Evolutionary conservation across 176 grass and related monocot genomes (phyloP), one percentile per base, ranked within the genome.

Genomic region (Chrysopogon serrulatus): DNA sequence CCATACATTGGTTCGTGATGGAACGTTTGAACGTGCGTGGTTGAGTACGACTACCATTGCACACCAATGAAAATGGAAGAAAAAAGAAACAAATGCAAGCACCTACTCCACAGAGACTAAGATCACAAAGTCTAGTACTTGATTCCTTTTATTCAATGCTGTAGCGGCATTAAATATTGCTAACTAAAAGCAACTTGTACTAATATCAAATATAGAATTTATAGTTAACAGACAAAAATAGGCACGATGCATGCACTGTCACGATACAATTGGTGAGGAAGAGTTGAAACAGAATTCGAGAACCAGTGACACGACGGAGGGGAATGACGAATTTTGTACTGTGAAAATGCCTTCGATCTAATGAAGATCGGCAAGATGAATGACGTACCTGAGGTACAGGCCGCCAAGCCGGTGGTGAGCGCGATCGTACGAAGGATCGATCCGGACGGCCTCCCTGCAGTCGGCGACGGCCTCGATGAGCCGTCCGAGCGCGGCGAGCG

Each of bases 361-460:
- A 49, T 6, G 2, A 30, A 78, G 45, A 21, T 14, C 3, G 17
- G 14, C 39, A 2, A 44, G 69, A 35, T 14, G 62, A 30, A 5
- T 15, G 4, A 76, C 68, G 76, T 84, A 99, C 96, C 93, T 96
- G 86, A 99, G 96, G 69, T 92, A 96, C 45, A 99, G 34, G 21
- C 83, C 87, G 17, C 83, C 97, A 16, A 99, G 87, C 18, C 97
- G 85, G 67, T 92, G 84, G 73, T 99, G 97, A 17, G 97, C 90
- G 60, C 97, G 82, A 71, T 80, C 65, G 35, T 88, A 96, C 1
- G 84, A 75, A 12, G 97, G 87, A 4, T 96, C 93, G 59, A 99
- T 92, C 59, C 93, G 76, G 28, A 96, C 75, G 12, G 97, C 91
- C 83, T 99, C 88, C 79, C 68, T 96, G 86, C 97, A 96, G 78